These are phyloP conservation scores for Zymoseptoria pseudotritici DNA, from an alignment of 2,329 filamentous ascomycete species.

Conservation along the genomic window DNA sequence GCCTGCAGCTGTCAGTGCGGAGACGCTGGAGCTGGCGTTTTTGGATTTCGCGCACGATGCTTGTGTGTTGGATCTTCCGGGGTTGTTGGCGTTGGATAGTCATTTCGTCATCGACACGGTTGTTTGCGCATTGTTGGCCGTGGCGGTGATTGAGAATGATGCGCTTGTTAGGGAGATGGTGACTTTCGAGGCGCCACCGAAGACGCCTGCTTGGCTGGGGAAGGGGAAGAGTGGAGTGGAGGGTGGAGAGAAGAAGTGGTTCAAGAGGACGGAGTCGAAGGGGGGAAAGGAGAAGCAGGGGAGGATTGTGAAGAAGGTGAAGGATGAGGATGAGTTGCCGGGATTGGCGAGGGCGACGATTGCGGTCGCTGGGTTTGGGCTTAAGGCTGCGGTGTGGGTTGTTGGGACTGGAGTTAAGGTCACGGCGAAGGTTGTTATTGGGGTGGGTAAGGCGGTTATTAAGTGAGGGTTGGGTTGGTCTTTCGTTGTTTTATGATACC, in stretches of 20 bases:
- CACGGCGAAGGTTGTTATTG: constrained; percentile 32
- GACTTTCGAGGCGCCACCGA: constrained; percentile 28
- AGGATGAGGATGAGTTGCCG: constrained; percentile 29
- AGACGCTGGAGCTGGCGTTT: constrained; percentile 35
- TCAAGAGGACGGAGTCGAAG: constrained; percentile 11
- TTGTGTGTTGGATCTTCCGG: constrained; percentile 39
- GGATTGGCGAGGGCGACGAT: constrained; percentile 34
- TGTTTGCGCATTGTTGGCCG: constrained; percentile 36
- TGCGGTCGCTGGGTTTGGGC: constrained; percentile 33
- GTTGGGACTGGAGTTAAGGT: constrained; percentile 36
- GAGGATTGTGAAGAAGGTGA: constrained; percentile 10
- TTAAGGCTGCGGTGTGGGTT: constrained; percentile 38
- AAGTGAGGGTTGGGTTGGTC: background rate
- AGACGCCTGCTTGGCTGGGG: constrained; percentile 6
- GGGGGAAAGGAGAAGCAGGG: constrained; percentile 5
- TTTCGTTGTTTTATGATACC: constrained; percentile 5
- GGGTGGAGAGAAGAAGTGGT: constrained; percentile 7
- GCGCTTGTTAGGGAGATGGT: constrained; percentile 21
- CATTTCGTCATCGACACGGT: constrained; percentile 41
- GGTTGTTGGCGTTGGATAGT: constrained; percentile 37
- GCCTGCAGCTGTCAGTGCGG: constrained; percentile 33
- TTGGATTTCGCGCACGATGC: constrained; percentile 38
- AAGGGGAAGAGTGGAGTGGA: background rate
- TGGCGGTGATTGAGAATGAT: constrained; percentile 39
- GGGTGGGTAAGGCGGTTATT: constrained; percentile 25